Evolutionary conservation across 768 basidiomycete genomes (phyloP).

Genomic region (Kwoniella mangroviensis): DNA sequence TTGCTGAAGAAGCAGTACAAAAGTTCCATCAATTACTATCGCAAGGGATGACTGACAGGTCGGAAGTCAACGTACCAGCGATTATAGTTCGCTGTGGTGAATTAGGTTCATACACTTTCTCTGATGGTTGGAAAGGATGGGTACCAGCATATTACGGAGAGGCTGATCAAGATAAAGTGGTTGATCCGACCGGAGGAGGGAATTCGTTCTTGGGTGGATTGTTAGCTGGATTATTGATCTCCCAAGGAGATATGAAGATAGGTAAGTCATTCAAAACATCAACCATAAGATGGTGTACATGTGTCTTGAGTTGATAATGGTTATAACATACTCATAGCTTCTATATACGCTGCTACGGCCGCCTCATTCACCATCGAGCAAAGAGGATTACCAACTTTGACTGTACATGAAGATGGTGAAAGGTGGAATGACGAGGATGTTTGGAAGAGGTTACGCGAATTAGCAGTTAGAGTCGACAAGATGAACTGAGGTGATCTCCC

Average conservation of each 20-base stretch:
- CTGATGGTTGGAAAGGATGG: conserved; percentile 42
- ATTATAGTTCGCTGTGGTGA: conserved; percentile 44
- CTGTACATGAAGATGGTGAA: conserved; percentile 1
- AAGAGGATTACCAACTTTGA: conserved; percentile 36
- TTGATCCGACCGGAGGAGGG: conserved; percentile 50
- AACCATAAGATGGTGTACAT: background rate
- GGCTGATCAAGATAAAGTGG: conserved; percentile 36
- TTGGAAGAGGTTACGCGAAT: conserved; percentile 30
- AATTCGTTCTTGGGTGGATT: conserved; percentile 52
- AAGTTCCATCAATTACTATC: conserved; percentile 7
- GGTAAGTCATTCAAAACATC: conserved; percentile 20
- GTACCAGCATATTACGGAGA: conserved; percentile 40
- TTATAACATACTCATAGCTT: conserved; percentile 20
- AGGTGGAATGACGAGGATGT: conserved; percentile 47
- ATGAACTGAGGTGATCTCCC: background rate
- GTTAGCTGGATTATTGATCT: conserved; percentile 39
- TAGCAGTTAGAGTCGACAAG: conserved; percentile 28
- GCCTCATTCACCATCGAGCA: conserved; percentile 51
- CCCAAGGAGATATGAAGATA: conserved; percentile 32
- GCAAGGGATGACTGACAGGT: background rate
- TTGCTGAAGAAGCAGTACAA: conserved; percentile 24
- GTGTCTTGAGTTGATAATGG: background rate
- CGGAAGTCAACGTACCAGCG: background rate
- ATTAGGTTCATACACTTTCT: conserved; percentile 43
- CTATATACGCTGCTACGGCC: conserved; percentile 39